phyloP scores from a whole-genome alignment of 2,329 filamentous ascomycete genomes.

The Rasamsonia emersonii region DNA sequence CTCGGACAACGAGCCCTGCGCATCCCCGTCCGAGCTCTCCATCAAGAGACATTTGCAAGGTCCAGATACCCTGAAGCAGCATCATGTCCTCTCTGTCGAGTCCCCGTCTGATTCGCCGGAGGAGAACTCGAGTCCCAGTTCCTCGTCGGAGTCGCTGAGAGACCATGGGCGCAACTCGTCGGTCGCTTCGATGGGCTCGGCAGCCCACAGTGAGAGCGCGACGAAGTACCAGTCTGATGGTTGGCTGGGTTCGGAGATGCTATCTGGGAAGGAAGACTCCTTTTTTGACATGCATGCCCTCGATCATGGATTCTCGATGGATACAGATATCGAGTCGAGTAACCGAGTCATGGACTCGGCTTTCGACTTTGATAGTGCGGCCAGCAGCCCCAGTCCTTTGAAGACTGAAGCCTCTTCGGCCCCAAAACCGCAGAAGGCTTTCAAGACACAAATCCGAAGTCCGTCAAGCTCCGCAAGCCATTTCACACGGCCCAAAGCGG shows the following conservation, averaged over 20 bases:
- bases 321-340: conserved; percentile 35
- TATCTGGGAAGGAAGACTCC: conserved; percentile 30
- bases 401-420: conserved; percentile 20
- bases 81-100: conserved; percentile 25
- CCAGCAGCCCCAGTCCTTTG: conserved; percentile 37
- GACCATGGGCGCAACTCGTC: conserved; percentile 34
- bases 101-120: conserved; percentile 38
- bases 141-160: conserved; percentile 34
- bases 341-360: conserved; percentile 41
- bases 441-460: conserved; percentile 20
- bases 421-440: conserved; percentile 15
- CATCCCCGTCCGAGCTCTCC: conserved; percentile 21
- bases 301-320: conserved; percentile 22
- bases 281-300: conserved; percentile 30
- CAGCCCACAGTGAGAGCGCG: conserved; percentile 27
- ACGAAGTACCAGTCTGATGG: conserved; percentile 26
- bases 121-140: conserved; percentile 35
- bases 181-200: conserved; percentile 32
- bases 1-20: conserved; percentile 18
- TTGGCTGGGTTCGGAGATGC: conserved; percentile 29
- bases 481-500: conserved; percentile 11
- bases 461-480: conserved; percentile 16
- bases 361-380: conserved; percentile 41
- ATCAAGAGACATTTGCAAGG: conserved; percentile 22
- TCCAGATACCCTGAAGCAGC: conserved; percentile 24